Conservation (phyloP, 2,329 filamentous ascomycete species). For the Aspergillus sp. region DNA sequence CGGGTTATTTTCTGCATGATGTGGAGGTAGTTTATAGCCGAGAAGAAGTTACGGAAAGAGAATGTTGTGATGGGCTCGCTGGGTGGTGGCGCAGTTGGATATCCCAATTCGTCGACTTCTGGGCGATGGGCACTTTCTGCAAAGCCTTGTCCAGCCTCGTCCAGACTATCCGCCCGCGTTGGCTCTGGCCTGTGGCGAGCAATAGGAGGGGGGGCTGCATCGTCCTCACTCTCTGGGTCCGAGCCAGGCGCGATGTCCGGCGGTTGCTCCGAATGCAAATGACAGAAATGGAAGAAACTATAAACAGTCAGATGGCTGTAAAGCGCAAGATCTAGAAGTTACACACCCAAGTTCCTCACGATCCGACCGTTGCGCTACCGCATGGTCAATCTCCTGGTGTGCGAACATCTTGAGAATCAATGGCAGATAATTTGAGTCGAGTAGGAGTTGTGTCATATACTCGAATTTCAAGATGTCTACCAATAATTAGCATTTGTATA, state of each 20-base stretch:
- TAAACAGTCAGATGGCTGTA: constrained; percentile 11
- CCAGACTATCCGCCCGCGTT: constrained; percentile 25
- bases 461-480: constrained; percentile 92
- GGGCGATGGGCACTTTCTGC: constrained; percentile 39
- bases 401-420: constrained; percentile 91
- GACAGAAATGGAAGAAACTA: constrained; percentile 92
- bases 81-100: constrained; percentile 69
- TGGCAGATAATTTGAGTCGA: constrained; percentile 94
- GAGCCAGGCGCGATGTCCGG: constrained; percentile 35
- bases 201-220: constrained; percentile 83
- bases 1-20: constrained; percentile 98
- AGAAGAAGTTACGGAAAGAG: constrained; percentile 93
- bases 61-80: constrained; percentile 76
- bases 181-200: constrained; percentile 52
- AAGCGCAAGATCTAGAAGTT: too few species aligned
- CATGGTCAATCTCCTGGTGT: constrained; percentile 87
- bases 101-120: constrained; percentile 83
- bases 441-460: constrained; percentile 85
- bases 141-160: constrained; percentile 24
- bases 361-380: constrained; percentile 83
- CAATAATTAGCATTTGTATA: constrained; percentile 7
- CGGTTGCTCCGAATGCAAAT: constrained; percentile 64
- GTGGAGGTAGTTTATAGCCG: constrained; percentile 89
- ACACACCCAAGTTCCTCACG: constrained; percentile 74
- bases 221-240: constrained; percentile 57